Evolutionary conservation across 2,329 filamentous ascomycete genomes (phyloP), one percentile per base, ranked within the genome.

Genomic region (Emericellopsis atlantica): DNA sequence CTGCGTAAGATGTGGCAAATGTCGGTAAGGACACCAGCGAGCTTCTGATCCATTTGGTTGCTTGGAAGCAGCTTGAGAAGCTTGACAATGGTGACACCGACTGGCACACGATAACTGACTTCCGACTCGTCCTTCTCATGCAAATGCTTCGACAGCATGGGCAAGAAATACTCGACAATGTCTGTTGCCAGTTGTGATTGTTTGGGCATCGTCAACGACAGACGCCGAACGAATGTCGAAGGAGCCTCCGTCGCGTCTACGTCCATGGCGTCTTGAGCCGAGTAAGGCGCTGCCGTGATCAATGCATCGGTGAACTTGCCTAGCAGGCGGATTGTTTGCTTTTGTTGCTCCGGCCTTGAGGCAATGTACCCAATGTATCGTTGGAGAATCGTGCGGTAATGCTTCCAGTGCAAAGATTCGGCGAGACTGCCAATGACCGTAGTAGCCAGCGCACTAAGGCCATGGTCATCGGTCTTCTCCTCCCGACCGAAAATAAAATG

Each of bases 51-150:
- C 55, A 95, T 76, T 38, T 86, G 76, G 6, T 80, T 69, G 37
- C 76, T 66, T 0, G 92, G 84, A 21, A 98, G 70, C 15, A 95
- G 66, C 44, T 83, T 84, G 40, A 98, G 67, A 14, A 96, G 71
- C 59, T 95, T 95, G 45, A 94, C 83, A 35, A 90, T 76, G 23
- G 92, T 87, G 31, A 95, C 76, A 22, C 88, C 89, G 5, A 95
- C 83, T 1, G 90, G 89, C 29, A 95, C 82, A 57, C 92, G 85
- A 40, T 92, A 76, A 62, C 89, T 95, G 59, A 98, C 90, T 39
- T 88, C 89, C 1, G 87, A 81, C 57, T 98, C 92, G 47, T 96
- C 86, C 59, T 95, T 96, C 52, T 94, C 81, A 51, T 95, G 89
- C 23, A 96, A 74, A 55, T 95, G 92, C 36, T 79, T 76, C n/a